Evolutionary conservation across 106 monocot genomes (phyloP).

Genomic region (Gastrodia elata): DNA sequence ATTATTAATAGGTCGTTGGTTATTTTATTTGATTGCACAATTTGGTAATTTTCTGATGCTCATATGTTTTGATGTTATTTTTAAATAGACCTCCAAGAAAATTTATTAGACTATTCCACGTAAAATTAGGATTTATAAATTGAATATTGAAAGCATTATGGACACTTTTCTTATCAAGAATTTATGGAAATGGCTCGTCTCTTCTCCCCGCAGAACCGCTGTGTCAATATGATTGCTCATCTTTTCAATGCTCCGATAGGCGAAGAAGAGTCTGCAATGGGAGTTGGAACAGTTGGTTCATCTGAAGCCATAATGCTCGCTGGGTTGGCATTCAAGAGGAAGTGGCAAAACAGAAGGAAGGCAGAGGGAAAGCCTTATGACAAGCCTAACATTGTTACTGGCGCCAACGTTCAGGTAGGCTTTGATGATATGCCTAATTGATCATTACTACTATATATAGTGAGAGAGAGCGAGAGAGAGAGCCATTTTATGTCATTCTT

Average conservation of each 20-base stretch:
- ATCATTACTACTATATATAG: neutral
- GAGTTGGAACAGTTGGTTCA: conserved; percentile 75
- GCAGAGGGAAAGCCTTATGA: conserved; percentile 65
- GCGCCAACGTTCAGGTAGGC: conserved; percentile 76
- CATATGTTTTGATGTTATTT: no score
- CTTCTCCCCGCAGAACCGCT: conserved; percentile 56
- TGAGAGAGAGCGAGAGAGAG: no score
- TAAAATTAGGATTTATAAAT: no score
- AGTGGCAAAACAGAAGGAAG: conserved; percentile 76
- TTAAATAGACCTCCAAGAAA: no score
- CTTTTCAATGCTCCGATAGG: conserved; percentile 67
- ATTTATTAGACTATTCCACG: no score
- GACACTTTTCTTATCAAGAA: neutral
- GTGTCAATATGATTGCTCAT: conserved; percentile 82
- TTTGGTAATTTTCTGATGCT: no score
- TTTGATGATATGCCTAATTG: neutral
- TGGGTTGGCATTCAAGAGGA: conserved; percentile 77
- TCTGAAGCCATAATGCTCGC: conserved; percentile 90
- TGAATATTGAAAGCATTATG: no score
- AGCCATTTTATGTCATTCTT: neutral
- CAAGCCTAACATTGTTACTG: conserved; percentile 80
- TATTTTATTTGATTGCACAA: no score
- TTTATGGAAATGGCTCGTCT: neutral
- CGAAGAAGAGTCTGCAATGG: conserved; percentile 51
- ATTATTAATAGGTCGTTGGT: no score